phyloP scores from a whole-genome alignment of 371 early-diverging fungal species.

The Mycotypha africana region DNA sequence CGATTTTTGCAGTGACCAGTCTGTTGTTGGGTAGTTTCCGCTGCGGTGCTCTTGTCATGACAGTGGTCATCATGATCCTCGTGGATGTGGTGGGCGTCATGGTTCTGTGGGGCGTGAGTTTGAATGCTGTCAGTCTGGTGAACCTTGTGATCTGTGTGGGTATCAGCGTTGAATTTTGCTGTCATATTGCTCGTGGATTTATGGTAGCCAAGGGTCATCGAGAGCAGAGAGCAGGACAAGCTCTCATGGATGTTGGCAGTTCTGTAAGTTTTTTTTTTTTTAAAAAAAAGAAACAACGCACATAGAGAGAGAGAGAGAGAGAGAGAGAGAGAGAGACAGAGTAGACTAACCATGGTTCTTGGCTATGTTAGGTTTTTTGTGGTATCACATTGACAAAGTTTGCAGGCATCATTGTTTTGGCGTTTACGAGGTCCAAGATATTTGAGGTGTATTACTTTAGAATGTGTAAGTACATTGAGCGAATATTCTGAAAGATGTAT shows the following conservation, averaged over 20 bases:
- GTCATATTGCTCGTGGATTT: slow-evolving; percentile 65
- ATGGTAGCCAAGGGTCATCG: slow-evolving; percentile 44
- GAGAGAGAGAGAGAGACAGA: not conserved
- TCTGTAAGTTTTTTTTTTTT: slow-evolving; percentile 38
- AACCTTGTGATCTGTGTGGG: slow-evolving; percentile 75
- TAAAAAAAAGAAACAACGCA: too few species aligned
- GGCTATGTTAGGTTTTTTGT: slow-evolving; percentile 61
- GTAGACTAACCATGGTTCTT: not conserved
- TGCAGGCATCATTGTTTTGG: slow-evolving; percentile 66
- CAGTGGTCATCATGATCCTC: slow-evolving; percentile 59
- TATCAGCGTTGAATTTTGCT: slow-evolving; percentile 75
- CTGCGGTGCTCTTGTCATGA: slow-evolving; percentile 56
- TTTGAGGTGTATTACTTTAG: slow-evolving; percentile 78
- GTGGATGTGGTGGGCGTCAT: slow-evolving; percentile 64
- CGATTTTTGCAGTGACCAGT: slow-evolving; percentile 59
- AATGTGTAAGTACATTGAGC: slow-evolving; percentile 49
- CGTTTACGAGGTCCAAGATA: slow-evolving; percentile 68
- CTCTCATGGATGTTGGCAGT: slow-evolving; percentile 64
- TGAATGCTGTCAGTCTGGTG: slow-evolving; percentile 73
- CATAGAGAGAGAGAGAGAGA: too few species aligned
- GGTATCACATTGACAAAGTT: slow-evolving; percentile 77
- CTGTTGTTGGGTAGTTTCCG: slow-evolving; percentile 52
- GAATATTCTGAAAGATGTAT: not conserved
- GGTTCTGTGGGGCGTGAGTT: slow-evolving; percentile 59
- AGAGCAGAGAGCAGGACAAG: slow-evolving; percentile 43